Evolutionary conservation across 768 basidiomycete species (phyloP).

Genomic region (Rickenella mellea): DNA sequence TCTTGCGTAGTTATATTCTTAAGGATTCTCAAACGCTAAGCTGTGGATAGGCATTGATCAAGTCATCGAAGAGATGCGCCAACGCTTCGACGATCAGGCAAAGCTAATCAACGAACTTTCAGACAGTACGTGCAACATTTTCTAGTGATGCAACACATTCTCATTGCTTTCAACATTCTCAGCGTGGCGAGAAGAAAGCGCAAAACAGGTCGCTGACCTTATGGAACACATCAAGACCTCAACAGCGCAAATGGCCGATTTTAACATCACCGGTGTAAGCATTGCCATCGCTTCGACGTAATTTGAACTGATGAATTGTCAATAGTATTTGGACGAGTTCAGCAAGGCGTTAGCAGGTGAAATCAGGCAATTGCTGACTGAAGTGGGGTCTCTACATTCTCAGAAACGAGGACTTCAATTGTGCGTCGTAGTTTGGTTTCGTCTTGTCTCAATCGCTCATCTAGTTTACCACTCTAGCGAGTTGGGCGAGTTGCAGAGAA

Average conservation of each 20-base stretch:
- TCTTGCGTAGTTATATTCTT: constrained; percentile 4
- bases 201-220: constrained; percentile 56
- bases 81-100: constrained; percentile 51
- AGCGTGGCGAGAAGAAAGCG: constrained; percentile 65
- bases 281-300: neutral
- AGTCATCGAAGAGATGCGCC: constrained; percentile 47
- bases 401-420: constrained; percentile 70
- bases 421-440: constrained; percentile 35
- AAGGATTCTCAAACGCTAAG: constrained; percentile 8
- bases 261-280: constrained; percentile 77
- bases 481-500: constrained; percentile 58
- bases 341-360: constrained; percentile 76
- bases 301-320: constrained; percentile 2
- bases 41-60: constrained; percentile 41
- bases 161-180: constrained; percentile 1
- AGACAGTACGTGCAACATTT: constrained; percentile 36
- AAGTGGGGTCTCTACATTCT: constrained; percentile 77
- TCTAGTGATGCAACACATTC: neutral
- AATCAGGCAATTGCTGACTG: constrained; percentile 73
- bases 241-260: constrained; percentile 68
- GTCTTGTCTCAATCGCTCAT: neutral
- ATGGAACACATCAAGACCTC: constrained; percentile 60
- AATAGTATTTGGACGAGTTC: constrained; percentile 79
- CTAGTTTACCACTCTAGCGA: constrained; percentile 35
- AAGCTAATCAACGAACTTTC: constrained; percentile 45